phyloP scores from a whole-genome alignment of 495 filamentous ascomycete genomes.

The Parathielavia hyrcaniae region DNA sequence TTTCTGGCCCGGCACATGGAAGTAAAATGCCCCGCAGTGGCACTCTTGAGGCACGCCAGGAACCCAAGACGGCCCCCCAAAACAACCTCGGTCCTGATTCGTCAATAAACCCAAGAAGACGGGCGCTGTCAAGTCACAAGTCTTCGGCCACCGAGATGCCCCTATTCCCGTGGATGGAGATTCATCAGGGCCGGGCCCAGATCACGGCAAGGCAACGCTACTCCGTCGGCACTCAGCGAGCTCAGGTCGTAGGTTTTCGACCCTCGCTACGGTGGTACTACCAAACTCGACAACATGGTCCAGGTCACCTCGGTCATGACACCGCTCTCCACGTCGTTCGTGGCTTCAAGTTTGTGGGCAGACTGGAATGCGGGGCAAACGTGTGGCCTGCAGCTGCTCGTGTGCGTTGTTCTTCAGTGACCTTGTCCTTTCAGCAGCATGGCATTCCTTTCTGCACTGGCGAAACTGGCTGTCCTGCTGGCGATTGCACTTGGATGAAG shows the following conservation, averaged over 20 bases:
- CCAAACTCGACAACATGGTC: neutral
- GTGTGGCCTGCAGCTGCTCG: constrained; percentile 3
- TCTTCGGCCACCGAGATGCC: constrained; percentile 11
- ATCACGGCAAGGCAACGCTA: too few relatives aligned
- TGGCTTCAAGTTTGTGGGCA: neutral
- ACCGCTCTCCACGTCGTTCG: neutral
- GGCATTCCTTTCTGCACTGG: neutral
- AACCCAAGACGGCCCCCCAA: constrained; percentile 16
- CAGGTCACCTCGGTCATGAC: neutral
- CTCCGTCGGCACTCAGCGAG: too few relatives aligned
- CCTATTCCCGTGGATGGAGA: neutral
- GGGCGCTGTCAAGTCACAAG: constrained; percentile 22
- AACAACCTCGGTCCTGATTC: constrained; percentile 22
- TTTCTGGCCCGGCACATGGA: constrained; percentile 25
- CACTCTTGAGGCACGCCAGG: constrained; percentile 21
- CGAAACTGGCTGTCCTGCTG: too few relatives aligned
- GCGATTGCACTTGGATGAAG: neutral
- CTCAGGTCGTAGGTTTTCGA: too few relatives aligned
- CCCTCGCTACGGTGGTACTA: too few relatives aligned
- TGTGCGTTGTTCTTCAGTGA: neutral
- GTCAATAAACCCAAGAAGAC: constrained; percentile 11
- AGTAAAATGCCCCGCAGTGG: constrained; percentile 32
- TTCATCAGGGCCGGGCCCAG: too few relatives aligned
- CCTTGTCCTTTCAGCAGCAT: neutral
- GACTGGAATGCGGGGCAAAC: constrained; percentile 2